Evolutionary conservation across 139 green algal genomes (phyloP).

Genomic region (Picocystis salinarum): DNA sequence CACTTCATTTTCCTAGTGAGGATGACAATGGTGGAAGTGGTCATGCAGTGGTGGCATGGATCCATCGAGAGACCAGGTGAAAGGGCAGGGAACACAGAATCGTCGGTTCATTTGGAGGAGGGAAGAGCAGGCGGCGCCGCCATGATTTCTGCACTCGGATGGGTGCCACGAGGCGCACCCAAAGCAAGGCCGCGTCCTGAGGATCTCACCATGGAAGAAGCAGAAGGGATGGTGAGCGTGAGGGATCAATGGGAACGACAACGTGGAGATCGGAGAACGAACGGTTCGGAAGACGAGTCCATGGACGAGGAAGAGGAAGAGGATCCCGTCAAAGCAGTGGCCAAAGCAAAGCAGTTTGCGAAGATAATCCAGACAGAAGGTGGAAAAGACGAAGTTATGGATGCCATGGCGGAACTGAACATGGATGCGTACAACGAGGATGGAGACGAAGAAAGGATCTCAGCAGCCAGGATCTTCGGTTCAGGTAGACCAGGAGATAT

Average conservation of each 20-base stretch:
- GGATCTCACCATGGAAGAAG: no score
- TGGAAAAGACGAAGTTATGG: conserved; percentile 9
- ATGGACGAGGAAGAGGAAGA: conserved; percentile 5
- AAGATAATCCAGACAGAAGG: conserved; percentile 13
- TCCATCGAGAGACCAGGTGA: no score
- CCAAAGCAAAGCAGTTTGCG: conserved; percentile 6
- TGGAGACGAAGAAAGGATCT: conserved; percentile 29
- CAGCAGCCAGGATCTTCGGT: conserved; percentile 9
- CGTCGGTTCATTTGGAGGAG: no score
- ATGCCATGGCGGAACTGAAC: conserved; percentile 64
- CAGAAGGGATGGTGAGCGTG: no score
- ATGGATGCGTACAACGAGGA: conserved; percentile 90
- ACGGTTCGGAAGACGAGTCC: conserved; percentile 1
- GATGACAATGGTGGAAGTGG: no score
- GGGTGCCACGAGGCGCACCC: conserved; percentile 44
- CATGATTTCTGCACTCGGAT: conserved; percentile 63
- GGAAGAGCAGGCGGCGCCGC: no score
- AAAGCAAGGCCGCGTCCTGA: background rate
- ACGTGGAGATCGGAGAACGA: conserved; percentile 11
- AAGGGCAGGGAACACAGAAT: no score
- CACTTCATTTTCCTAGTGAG: no score
- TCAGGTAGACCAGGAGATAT: conserved; percentile 12
- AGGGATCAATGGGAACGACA: conserved; percentile 7
- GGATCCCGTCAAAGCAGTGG: background rate
- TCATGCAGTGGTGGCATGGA: no score